A percentile compares a stretch with the other conserved stretches of the same genome.
These are phyloP conservation scores for Rhizoclosmatium globosum DNA, from an alignment of 192 early-diverging fungal genomes.

Conservation along the genomic window DNA sequence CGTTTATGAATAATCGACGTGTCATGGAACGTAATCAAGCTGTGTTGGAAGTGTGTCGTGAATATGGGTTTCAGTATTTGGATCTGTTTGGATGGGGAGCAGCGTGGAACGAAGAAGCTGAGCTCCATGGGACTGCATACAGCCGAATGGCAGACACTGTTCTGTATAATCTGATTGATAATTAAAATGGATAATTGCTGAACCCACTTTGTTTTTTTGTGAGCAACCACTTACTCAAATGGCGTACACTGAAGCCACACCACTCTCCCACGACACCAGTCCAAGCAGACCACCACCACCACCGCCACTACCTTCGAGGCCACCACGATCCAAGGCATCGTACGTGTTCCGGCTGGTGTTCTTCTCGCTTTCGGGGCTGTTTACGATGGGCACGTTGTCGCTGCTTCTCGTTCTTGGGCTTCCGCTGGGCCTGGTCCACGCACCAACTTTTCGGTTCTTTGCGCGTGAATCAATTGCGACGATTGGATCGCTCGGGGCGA, in stretches of 20 bases:
- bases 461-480: conserved; percentile 4
- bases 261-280: too few relatives aligned
- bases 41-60: neutral
- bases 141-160: too few relatives aligned
- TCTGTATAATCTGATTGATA: too few relatives aligned
- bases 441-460: neutral
- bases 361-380: neutral
- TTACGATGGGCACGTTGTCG: neutral
- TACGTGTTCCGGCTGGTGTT: neutral
- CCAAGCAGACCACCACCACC: too few relatives aligned
- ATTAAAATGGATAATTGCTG: too few relatives aligned
- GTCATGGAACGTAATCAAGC: neutral
- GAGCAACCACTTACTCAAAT: too few relatives aligned
- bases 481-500: neutral
- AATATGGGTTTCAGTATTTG: neutral
- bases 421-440: neutral
- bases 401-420: conserved; percentile 12
- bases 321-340: neutral
- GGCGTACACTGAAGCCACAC: too few relatives aligned
- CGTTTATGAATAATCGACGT: neutral
- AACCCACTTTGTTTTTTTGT: too few relatives aligned
- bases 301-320: too few relatives aligned
- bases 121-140: too few relatives aligned
- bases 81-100: neutral
- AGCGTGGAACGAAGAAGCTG: neutral